Conservation (phyloP, 108 stramenopile genomes). For the Discostella stelligeroides region DNA sequence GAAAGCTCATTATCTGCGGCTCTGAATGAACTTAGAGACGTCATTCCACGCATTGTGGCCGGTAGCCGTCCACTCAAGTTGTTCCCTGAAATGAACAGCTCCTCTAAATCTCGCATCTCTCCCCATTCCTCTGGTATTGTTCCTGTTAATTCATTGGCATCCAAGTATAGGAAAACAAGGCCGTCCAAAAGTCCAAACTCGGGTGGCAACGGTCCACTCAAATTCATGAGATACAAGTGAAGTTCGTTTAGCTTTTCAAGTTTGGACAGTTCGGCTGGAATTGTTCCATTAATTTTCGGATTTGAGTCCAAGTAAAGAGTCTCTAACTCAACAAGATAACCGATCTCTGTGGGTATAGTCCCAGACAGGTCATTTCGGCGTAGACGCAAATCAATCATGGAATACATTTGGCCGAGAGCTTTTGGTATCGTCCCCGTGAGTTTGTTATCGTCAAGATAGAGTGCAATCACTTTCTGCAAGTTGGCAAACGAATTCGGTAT, state of each 20-base stretch:
- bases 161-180: conserved; percentile 41
- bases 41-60: conserved; percentile 42
- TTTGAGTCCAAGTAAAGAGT: conserved; percentile 47
- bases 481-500: conserved; percentile 41
- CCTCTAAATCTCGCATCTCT: conserved; percentile 40
- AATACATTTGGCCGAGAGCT: conserved; percentile 41
- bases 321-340: conserved; percentile 26
- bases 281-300: conserved; percentile 52
- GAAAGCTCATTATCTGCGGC: conserved; percentile 40
- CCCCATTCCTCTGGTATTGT: conserved; percentile 51
- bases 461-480: conserved; percentile 41
- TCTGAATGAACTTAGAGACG: conserved; percentile 29
- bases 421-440: conserved; percentile 63
- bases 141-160: conserved; percentile 44
- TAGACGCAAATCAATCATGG: conserved; percentile 44
- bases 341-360: conserved; percentile 45
- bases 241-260: conserved; percentile 44
- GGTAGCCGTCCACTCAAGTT: conserved; percentile 43
- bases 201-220: conserved; percentile 71
- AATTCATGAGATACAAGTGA: conserved; percentile 45
- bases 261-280: conserved; percentile 57
- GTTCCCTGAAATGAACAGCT: conserved; percentile 57
- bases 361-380: conserved; percentile 31
- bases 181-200: conserved; percentile 53
- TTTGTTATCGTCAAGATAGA: conserved; percentile 56